Evolutionary conservation across 1,284 basidiomycete species (phyloP), one percentile per base, ranked within the genome.

Genomic region (Heterobasidion irregulare): DNA sequence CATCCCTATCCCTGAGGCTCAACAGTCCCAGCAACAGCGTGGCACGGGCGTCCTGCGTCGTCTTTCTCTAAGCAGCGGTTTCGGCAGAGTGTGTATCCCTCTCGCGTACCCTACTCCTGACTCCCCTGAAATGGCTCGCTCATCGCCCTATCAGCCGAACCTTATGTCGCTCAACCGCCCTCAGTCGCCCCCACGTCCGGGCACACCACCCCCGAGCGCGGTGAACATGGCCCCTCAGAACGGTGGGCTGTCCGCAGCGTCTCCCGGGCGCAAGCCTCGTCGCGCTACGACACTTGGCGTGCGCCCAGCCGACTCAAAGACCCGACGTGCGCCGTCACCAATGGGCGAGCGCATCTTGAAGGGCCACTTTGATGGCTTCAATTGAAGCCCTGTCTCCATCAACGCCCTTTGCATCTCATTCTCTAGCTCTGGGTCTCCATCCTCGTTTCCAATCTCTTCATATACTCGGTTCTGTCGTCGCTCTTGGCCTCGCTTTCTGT

Each of bases 321-420:
- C 76, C 13, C 83, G 78, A 51, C 73, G 87, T 56, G 86, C 84
- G 3, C 87, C 87, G n/a, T 88, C 86, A 38, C 87, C 88, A 2
- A 90, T 90, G 88, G 88, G 87, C 59, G 87, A 90, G 70, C 77
- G 87, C 56, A 90, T 90, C 57, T 76, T 90, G 59, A 90, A 86
- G 72, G 87, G 87, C 9, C 88, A 90, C 62, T 90, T 90, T 61
- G 87, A 90, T 64, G 84, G 88, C 45, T 90, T 90, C 74, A 86
- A 86, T 68, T 85, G 33, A 50, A 26, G 26, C 26, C 4, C 6
- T 6, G 26, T 26, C 26, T 26, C 26, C 26, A 26, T 5, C 26
- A 26, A 26, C 26, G 26, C 6, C 26, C 26, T 26, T 26, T 26
- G 26, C 26, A 6, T 26, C 26, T 26, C 26, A 26, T 26, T 26